These are phyloP conservation scores for Ramalina intermedia DNA, from an alignment of 495 filamentous ascomycete species.

Conservation along the genomic window DNA sequence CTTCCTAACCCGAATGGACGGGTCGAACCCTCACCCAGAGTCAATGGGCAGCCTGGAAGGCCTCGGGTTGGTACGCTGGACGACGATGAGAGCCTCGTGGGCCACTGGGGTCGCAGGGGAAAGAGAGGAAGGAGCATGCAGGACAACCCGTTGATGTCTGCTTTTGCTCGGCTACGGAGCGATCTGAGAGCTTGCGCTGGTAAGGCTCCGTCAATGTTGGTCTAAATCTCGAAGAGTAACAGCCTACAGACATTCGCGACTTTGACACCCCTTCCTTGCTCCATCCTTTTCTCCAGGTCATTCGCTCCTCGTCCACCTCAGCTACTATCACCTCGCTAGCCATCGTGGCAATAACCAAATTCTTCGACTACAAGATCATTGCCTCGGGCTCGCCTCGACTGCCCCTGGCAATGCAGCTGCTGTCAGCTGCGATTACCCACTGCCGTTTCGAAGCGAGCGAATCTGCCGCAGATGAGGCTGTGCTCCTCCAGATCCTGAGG, in stretches of 20 bases:
- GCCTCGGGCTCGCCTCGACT: slow-evolving; percentile 68
- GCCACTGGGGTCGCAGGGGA: slow-evolving; percentile 78
- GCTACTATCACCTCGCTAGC: slow-evolving; percentile 92
- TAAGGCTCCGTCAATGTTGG: slow-evolving; percentile 15
- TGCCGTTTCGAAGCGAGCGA: slow-evolving; percentile 96
- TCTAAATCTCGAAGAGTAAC: slow-evolving; percentile 3
- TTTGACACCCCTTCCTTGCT: slow-evolving; percentile 86
- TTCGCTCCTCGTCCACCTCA: slow-evolving; percentile 90
- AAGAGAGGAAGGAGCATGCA: slow-evolving; percentile 98
- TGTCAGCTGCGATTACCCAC: slow-evolving; percentile 91
- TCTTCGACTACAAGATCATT: slow-evolving; percentile 90
- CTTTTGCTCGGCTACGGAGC: slow-evolving; percentile 76
- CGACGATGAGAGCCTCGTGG: slow-evolving; percentile 41
- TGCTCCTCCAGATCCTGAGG: slow-evolving; percentile 82
- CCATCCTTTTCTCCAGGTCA: slow-evolving; percentile 92
- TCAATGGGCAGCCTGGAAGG: slow-evolving; percentile 1
- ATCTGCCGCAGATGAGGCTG: slow-evolving; percentile 86
- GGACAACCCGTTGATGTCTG: slow-evolving; percentile 93
- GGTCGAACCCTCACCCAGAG: background rate
- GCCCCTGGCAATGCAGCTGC: slow-evolving; percentile 79
- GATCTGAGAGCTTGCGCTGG: slow-evolving; percentile 85
- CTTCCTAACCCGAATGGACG: slow-evolving; percentile 1
- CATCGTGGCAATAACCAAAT: slow-evolving; percentile 89
- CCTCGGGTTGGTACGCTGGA: slow-evolving; percentile 14
- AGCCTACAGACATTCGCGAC: slow-evolving; percentile 56